Conservation (phyloP, 768 basidiomycete species). For the Hemileccinum impolitum region DNA sequence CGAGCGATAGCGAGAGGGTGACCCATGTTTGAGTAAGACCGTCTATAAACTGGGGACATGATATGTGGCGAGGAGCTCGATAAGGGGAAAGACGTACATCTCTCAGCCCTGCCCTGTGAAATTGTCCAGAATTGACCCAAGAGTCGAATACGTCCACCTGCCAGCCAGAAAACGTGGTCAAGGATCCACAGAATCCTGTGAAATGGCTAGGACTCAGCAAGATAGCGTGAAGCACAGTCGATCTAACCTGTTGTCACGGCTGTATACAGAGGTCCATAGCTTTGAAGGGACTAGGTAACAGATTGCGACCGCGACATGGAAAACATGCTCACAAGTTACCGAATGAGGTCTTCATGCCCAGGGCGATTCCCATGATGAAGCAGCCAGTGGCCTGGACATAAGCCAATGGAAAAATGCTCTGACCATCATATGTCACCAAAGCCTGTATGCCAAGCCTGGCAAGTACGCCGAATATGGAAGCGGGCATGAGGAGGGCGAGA, state of each 20-base stretch:
- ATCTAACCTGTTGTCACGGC: constrained; percentile 77
- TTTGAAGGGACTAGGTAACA: constrained; percentile 30
- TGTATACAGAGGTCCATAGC: constrained; percentile 86
- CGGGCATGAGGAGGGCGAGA: constrained; percentile 70
- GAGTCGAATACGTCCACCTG: constrained; percentile 83
- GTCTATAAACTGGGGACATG: constrained; percentile 67
- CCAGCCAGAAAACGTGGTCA: constrained; percentile 98
- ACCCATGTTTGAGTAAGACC: constrained; percentile 78
- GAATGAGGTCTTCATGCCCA: constrained; percentile 70
- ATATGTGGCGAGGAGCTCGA: constrained; percentile 1
- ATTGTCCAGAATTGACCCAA: constrained; percentile 67
- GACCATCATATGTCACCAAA: constrained; percentile 68
- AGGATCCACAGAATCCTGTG: constrained; percentile 87
- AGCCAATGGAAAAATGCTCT: constrained; percentile 74
- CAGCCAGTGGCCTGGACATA: constrained; percentile 90
- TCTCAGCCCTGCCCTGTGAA: constrained; percentile 59
- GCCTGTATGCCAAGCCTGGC: constrained; percentile 77
- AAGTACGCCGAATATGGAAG: constrained; percentile 83
- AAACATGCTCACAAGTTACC: constrained; percentile 61
- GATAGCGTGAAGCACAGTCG: not conserved
- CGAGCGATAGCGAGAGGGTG: constrained; percentile 74
- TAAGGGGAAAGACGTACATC: constrained; percentile 49
- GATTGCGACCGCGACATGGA: constrained; percentile 4
- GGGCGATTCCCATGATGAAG: constrained; percentile 81
- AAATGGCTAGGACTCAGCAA: not conserved